phyloP scores from a whole-genome alignment of 2,329 filamentous ascomycete species.

The Colletotrichum horii region DNA sequence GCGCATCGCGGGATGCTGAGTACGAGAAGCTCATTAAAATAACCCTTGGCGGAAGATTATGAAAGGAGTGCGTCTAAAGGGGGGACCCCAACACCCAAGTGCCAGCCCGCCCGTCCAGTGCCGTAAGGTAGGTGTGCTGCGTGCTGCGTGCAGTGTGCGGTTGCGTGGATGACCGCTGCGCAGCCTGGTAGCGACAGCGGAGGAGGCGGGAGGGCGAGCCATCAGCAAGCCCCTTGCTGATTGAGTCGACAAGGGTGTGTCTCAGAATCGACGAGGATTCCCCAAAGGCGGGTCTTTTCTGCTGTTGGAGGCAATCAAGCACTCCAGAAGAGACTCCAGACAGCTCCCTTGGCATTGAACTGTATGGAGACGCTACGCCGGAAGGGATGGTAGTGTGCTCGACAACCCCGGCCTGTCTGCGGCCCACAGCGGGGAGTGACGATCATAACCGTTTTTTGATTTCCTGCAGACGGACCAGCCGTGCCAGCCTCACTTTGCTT shows the following conservation, averaged over 20 bases:
- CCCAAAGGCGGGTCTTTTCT: slow-evolving; percentile 28
- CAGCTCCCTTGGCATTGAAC: slow-evolving; percentile 15
- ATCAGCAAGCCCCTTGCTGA: slow-evolving; percentile 13
- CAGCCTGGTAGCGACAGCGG: not conserved
- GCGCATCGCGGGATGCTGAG: slow-evolving; percentile 4
- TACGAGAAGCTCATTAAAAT: slow-evolving; percentile 24
- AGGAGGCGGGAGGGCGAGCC: slow-evolving; percentile 3
- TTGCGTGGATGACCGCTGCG: not conserved
- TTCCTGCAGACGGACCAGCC: slow-evolving; percentile 21
- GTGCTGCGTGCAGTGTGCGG: not conserved
- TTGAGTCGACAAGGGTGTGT: slow-evolving; percentile 32
- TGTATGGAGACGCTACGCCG: slow-evolving; percentile 16
- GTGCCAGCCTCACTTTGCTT: slow-evolving; percentile 21
- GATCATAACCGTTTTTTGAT: slow-evolving; percentile 32
- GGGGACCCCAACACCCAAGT: not conserved
- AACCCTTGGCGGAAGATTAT: slow-evolving; percentile 16
- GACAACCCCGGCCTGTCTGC: slow-evolving; percentile 19
- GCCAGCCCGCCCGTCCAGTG: not conserved
- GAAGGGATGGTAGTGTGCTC: not conserved
- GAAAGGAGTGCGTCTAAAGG: slow-evolving; percentile 17
- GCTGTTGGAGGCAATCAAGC: slow-evolving; percentile 7
- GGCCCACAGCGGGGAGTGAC: slow-evolving; percentile 29
- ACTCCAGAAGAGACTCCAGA: slow-evolving; percentile 14
- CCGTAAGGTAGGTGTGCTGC: not conserved
- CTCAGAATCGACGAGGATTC: slow-evolving; percentile 38